phyloP scores from a whole-genome alignment of 1,284 basidiomycete genomes.

The Peniophora sp. region DNA sequence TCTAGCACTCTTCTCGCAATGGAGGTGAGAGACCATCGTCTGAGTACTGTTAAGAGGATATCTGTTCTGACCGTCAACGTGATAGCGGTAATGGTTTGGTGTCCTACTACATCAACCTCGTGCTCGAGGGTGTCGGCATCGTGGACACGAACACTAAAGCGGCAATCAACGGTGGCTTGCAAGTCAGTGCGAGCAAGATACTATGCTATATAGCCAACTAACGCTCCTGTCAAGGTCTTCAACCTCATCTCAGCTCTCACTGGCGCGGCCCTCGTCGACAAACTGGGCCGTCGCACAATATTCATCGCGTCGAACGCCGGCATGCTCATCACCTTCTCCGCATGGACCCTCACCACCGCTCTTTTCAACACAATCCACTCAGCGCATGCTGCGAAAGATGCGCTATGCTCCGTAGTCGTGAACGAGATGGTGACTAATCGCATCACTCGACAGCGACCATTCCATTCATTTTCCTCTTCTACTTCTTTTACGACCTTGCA shows the following conservation, averaged over 20 bases:
- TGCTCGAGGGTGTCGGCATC: constrained; percentile 55
- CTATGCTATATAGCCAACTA: background rate
- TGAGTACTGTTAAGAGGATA: background rate
- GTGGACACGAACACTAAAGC: constrained; percentile 43
- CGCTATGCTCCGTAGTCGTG: constrained; percentile 6
- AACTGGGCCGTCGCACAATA: constrained; percentile 50
- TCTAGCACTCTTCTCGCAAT: constrained; percentile 56
- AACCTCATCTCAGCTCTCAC: constrained; percentile 45
- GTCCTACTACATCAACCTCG: constrained; percentile 58
- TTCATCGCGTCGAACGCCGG: constrained; percentile 59
- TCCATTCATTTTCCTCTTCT: constrained; percentile 65
- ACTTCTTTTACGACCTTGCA: constrained; percentile 60
- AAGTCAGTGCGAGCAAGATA: constrained; percentile 27
- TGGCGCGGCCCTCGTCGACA: constrained; percentile 53
- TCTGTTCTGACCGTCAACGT: background rate
- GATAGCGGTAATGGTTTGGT: constrained; percentile 58
- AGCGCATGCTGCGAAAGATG: constrained; percentile 46
- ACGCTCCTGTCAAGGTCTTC: constrained; percentile 31
- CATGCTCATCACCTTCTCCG: constrained; percentile 53
- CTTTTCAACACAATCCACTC: constrained; percentile 43
- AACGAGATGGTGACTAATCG: background rate
- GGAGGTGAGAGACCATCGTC: constrained; percentile 35
- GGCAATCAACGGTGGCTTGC: constrained; percentile 54
- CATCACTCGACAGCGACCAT: constrained; percentile 39
- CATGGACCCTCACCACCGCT: constrained; percentile 54